Evolutionary conservation across 2,329 filamentous ascomycete genomes (phyloP), one percentile per base, ranked within the genome.

Genomic region (Xylaria sp.): DNA sequence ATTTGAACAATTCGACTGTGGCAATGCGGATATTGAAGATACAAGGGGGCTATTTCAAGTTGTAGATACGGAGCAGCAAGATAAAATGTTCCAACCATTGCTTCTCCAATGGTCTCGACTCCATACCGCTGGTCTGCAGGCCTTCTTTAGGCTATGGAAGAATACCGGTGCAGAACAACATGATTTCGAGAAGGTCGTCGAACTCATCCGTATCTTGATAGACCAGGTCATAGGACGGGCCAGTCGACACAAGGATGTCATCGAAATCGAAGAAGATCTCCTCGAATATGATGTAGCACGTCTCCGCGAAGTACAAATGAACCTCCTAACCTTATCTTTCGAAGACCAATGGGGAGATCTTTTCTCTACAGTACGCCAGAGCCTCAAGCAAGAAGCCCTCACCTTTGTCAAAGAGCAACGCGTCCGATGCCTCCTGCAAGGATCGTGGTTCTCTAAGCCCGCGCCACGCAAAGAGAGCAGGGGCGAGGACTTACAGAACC

Each of bases 381-480:
- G 97, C 79, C 85, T 98, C 53, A 92, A 93, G 73, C 90, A 95
- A 75, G 96, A 99, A 80, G 94, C 95, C 11, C 82, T 98, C 62
- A 93, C 97, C 76, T 99, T 99, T 77, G 93, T 98, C 80, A 98
- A 97, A 80, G 96, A 99, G 81, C 96, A 99, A 80, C 90, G 96
- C 45, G 92, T 98, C 69, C 88, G 96, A 62, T 98, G 94, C 77
- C 84, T 99, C 47, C 86, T 98, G 3, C 88, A 93, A 73, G 96
- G 96, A 6, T 90, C 92, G 9, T 99, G 96, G 96, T 99, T 98
- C 82, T 79, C 82, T 78, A 81, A 85, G 79, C 79, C 86, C 4
- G 76, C 80, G 11, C 78, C 82, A 79, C 75, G 80, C 76, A 77
- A 87, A 84, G 72, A 81, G 73, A 75, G 84, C 79, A 61, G 78